These are phyloP conservation scores for Xylariomycetidae sp. DNA, from an alignment of 2,329 filamentous ascomycete species.

Conservation along the genomic window DNA sequence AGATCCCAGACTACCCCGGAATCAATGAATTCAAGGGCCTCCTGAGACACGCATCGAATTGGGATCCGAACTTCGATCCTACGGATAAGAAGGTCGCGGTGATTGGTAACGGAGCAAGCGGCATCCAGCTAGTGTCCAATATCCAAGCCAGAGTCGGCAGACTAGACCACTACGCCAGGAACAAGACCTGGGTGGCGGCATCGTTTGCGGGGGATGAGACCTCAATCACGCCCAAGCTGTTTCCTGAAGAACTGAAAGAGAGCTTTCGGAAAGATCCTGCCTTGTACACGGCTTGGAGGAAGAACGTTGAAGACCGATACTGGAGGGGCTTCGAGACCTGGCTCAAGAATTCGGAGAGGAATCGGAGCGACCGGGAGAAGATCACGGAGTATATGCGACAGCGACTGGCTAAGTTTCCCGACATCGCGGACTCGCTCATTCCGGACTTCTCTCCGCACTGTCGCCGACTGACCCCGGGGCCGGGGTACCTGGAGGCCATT, in stretches of 20 bases:
- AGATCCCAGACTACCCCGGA: conserved; percentile 56
- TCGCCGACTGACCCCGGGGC: conserved; percentile 60
- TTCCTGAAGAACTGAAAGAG: conserved; percentile 47
- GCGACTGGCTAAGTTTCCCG: conserved; percentile 49
- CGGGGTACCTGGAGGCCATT: conserved; percentile 63
- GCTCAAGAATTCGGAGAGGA: conserved; percentile 49
- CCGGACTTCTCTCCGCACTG: conserved; percentile 63
- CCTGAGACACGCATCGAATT: conserved; percentile 57
- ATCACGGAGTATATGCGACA: conserved; percentile 50
- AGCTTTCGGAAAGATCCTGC: conserved; percentile 55
- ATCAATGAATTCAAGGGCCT: conserved; percentile 49
- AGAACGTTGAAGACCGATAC: conserved; percentile 54
- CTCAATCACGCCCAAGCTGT: conserved; percentile 51
- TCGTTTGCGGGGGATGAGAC: conserved; percentile 54
- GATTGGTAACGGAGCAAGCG: conserved; percentile 60
- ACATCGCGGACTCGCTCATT: conserved; percentile 50
- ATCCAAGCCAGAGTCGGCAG: conserved; percentile 43
- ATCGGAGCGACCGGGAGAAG: conserved; percentile 38
- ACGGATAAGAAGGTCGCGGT: conserved; percentile 49
- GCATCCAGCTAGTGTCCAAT: conserved; percentile 52
- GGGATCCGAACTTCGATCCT: conserved; percentile 48
- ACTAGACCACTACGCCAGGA: conserved; percentile 62
- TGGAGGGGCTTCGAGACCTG: conserved; percentile 54
- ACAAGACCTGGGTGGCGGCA: conserved; percentile 63
- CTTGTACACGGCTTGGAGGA: conserved; percentile 56